Conservation (phyloP, 768 basidiomycete genomes). For the Termitomyces sp. region DNA sequence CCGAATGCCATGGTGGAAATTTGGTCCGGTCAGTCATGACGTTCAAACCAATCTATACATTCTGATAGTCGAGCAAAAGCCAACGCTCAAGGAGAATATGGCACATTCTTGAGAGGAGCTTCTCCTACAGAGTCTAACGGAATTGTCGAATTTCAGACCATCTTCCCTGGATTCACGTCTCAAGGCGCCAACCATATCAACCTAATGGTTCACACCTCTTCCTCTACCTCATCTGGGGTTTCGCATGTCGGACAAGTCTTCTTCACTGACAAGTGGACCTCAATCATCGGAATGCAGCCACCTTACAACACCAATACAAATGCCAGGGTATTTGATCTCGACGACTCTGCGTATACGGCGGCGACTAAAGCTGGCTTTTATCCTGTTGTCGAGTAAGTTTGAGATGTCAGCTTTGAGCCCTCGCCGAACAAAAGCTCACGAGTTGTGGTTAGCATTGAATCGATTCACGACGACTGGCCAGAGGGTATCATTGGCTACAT, state of each 20-base stretch:
- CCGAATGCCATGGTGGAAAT: conserved; percentile 33
- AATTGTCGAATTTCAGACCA: conserved; percentile 35
- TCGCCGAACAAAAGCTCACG: not conserved
- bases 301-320: conserved; percentile 30
- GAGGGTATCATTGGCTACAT: conserved; percentile 25
- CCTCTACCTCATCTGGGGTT: conserved; percentile 22
- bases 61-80: conserved; percentile 17
- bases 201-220: conserved; percentile 27
- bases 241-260: conserved; percentile 35
- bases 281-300: conserved; percentile 22
- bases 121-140: conserved; percentile 28
- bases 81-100: conserved; percentile 32
- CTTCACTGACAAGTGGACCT: conserved; percentile 35
- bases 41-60: not conserved
- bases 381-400: conserved; percentile 24
- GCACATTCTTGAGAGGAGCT: conserved; percentile 34
- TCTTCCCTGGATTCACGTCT: conserved; percentile 33
- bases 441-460: conserved; percentile 16
- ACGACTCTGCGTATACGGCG: conserved; percentile 24
- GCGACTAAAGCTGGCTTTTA: conserved; percentile 23
- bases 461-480: conserved; percentile 27
- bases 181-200: conserved; percentile 34
- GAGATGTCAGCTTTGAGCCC: not conserved
- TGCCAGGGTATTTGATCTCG: conserved; percentile 22
- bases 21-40: conserved; percentile 9